Evolutionary conservation across 805 yeast species (phyloP), one percentile per base, ranked within the genome.

Genomic region (Wickerhamiella alocasiicola): DNA sequence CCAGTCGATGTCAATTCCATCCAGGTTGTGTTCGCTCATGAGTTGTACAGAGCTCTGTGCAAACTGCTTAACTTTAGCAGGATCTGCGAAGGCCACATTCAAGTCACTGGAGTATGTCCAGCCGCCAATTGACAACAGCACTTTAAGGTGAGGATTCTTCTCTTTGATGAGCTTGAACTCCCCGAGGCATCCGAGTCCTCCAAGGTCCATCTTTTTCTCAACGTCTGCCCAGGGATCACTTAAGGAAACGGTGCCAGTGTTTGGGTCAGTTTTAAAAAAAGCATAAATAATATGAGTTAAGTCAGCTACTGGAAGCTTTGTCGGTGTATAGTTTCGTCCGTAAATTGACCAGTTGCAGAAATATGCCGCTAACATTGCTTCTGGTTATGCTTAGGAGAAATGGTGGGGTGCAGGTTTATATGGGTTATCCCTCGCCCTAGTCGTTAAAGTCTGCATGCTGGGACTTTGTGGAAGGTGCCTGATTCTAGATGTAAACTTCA

Each of bases 1-100:
- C 95, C 95, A 88, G 60, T 88, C 98, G 21, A 88, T 62, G 57
- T 91, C 97, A 34, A 88, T 63, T 0, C 98, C 97, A 56, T 91
- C 96, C 53, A 91, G 76, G 0, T 80, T 78, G 54, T 72, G 71
- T 18, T 66, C 59, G 2, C 57, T 42, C 55, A 83, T 64, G 18
- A 71, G 57, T 0, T 59, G 55, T 0, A 72, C 63, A 1, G 76
- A 62, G 0, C 78, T 65, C 1, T 53, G 38, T 2, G 75, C 70
- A 55, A 87, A 82, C 0, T 31, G 54, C 1, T 55, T 53, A 6
- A 76, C 46, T 35, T 60, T 62, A 1, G 32, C 39, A 0, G 61
- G 55, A 17, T 71, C 67, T 0, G 64, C 55, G 28, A 56, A 53
- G 3, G 68, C 67, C 1, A 57, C 59, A 0, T 75, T 64, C 30